These are phyloP conservation scores for Coprinopsis strossmayeri DNA, from an alignment of 768 basidiomycete species.

Conservation along the genomic window DNA sequence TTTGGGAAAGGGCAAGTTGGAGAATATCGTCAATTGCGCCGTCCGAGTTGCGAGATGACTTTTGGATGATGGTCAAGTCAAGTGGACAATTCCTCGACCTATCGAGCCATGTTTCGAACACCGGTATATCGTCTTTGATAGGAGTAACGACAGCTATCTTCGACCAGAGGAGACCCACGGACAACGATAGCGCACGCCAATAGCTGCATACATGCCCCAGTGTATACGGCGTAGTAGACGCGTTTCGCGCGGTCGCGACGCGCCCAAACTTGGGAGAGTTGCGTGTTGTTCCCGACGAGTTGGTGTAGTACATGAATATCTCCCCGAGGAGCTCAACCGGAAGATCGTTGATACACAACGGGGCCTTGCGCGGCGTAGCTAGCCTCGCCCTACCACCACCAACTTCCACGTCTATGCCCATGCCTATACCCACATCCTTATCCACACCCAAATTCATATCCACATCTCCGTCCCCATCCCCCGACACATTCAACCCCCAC, in stretches of 20 bases:
- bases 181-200: slow-evolving; percentile 14
- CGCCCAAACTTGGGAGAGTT: neutral
- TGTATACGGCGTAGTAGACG: slow-evolving; percentile 10
- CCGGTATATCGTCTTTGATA: slow-evolving; percentile 2
- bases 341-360: neutral
- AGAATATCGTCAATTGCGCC: neutral
- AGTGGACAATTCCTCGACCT: slow-evolving; percentile 12
- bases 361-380: neutral
- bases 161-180: slow-evolving; percentile 14
- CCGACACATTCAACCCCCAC: too few relatives aligned
- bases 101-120: slow-evolving; percentile 12
- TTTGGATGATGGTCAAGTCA: neutral
- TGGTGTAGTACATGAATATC: neutral
- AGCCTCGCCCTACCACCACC: too few relatives aligned
- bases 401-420: too few relatives aligned
- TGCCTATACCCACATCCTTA: too few relatives aligned
- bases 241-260: neutral
- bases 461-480: too few relatives aligned
- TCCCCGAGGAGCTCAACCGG: neutral
- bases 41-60: neutral
- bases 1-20: neutral
- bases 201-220: slow-evolving; percentile 16
- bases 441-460: too few relatives aligned
- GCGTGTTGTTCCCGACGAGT: neutral
- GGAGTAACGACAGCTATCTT: slow-evolving; percentile 12